These are phyloP conservation scores for Mortierella sp. DNA, from an alignment of 371 early-diverging fungal genomes.

Conservation along the genomic window DNA sequence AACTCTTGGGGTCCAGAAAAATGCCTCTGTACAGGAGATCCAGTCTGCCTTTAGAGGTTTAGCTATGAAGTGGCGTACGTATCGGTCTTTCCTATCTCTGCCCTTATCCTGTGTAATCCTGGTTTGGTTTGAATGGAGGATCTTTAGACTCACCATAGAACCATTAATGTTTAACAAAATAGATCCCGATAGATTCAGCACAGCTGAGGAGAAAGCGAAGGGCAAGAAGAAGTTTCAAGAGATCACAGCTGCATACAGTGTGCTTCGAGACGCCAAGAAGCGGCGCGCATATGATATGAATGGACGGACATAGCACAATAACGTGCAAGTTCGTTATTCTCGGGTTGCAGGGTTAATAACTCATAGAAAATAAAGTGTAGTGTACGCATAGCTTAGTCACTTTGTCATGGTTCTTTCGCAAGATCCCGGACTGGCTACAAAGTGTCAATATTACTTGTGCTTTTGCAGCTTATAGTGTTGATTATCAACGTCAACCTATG, in stretches of 20 bases:
- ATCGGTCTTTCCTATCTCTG: not conserved
- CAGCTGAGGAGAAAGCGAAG: slow-evolving; percentile 63
- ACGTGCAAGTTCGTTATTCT: too few species aligned
- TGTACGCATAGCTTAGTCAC: too few species aligned
- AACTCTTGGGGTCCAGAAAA: slow-evolving; percentile 58
- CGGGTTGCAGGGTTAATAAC: too few species aligned
- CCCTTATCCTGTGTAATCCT: not conserved
- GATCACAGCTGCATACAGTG: slow-evolving; percentile 70
- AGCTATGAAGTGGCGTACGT: slow-evolving; percentile 59
- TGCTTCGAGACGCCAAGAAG: slow-evolving; percentile 63
- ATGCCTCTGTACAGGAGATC: slow-evolving; percentile 66
- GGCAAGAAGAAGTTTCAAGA: slow-evolving; percentile 69
- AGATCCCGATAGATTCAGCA: slow-evolving; percentile 72
- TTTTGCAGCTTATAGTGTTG: too few species aligned
- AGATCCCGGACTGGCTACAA: too few species aligned
- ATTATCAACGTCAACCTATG: too few species aligned
- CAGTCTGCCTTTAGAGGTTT: slow-evolving; percentile 72
- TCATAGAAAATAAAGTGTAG: not conserved
- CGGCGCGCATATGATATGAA: slow-evolving; percentile 31
- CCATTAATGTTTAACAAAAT: not conserved
- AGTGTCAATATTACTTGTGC: too few species aligned
- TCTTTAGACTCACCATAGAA: not conserved
- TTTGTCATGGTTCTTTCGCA: too few species aligned
- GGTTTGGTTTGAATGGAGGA: not conserved
- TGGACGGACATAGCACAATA: slow-evolving; percentile 18